These are phyloP conservation scores for Zygosaccharomyces pseudobailii DNA, from an alignment of 1,139 yeast species.

Conservation along the genomic window DNA sequence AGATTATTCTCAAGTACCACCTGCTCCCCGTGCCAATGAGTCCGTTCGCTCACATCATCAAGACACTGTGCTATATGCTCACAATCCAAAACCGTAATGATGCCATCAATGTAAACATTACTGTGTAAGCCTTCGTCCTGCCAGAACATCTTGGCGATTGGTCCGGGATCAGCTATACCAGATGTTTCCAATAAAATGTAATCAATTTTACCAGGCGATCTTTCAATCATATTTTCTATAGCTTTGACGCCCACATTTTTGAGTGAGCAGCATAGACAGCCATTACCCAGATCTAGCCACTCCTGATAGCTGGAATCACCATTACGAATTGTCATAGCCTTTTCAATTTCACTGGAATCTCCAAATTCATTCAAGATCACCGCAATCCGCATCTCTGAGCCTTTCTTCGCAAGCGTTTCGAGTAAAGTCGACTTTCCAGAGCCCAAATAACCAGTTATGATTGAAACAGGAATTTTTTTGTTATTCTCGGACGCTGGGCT, in stretches of 20 bases:
- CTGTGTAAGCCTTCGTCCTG: slow-evolving; percentile 83
- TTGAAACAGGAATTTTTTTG: slow-evolving; percentile 78
- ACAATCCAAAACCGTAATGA: slow-evolving; percentile 85
- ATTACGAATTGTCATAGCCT: slow-evolving; percentile 73
- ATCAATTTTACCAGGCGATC: slow-evolving; percentile 71
- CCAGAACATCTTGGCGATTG: slow-evolving; percentile 97
- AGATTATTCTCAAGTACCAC: slow-evolving; percentile 43
- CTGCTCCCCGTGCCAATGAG: slow-evolving; percentile 54
- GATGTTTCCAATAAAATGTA: slow-evolving; percentile 89
- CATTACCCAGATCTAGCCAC: slow-evolving; percentile 95
- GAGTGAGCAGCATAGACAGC: slow-evolving; percentile 94
- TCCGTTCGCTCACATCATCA: slow-evolving; percentile 56
- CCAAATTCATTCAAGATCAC: slow-evolving; percentile 90
- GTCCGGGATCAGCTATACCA: slow-evolving; percentile 98
- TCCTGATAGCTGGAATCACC: slow-evolving; percentile 65
- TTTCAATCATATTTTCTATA: slow-evolving; percentile 77
- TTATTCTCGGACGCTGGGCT: slow-evolving; percentile 12
- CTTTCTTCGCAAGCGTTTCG: slow-evolving; percentile 63
- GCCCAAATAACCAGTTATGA: slow-evolving; percentile 91
- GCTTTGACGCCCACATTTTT: slow-evolving; percentile 94
- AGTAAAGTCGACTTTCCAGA: slow-evolving; percentile 89
- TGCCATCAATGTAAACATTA: slow-evolving; percentile 85
- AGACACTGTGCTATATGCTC: slow-evolving; percentile 62
- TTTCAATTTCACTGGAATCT: slow-evolving; percentile 84
- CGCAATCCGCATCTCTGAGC: slow-evolving; percentile 62